Conservation (phyloP, 2,329 filamentous ascomycete species). For the Diaporthe nobilis region DNA sequence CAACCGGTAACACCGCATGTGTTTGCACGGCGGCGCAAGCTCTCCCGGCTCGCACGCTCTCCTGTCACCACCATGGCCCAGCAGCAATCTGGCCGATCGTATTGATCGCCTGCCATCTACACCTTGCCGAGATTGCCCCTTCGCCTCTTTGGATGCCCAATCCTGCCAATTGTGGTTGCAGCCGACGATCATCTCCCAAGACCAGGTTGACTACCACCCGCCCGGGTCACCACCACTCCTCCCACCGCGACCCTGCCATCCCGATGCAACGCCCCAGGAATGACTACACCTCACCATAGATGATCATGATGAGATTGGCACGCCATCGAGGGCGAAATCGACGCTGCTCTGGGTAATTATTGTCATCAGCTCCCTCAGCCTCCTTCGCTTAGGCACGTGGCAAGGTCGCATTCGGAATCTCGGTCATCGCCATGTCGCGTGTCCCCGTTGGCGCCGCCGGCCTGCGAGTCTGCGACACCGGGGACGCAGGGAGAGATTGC, state of each 20-base stretch:
- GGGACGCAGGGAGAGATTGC: slow-evolving; percentile 5
- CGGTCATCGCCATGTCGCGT: slow-evolving; percentile 29
- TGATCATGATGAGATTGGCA: slow-evolving; percentile 14
- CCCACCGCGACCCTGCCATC: background rate
- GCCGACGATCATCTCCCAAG: slow-evolving; percentile 5
- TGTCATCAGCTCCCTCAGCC: slow-evolving; percentile 29
- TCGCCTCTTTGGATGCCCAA: slow-evolving; percentile 18
- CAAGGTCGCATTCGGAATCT: slow-evolving; percentile 40
- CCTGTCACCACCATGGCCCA: slow-evolving; percentile 1
- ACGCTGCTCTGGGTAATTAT: slow-evolving; percentile 1
- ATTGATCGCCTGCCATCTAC: slow-evolving; percentile 28
- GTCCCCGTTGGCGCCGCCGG: slow-evolving; percentile 20
- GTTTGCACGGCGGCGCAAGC: slow-evolving; percentile 30
- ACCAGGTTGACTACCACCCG: slow-evolving; percentile 20
- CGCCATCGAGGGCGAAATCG: background rate
- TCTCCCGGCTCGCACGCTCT: background rate
- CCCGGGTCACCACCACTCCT: slow-evolving; percentile 3
- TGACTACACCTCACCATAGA: background rate
- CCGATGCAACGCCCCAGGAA: slow-evolving; percentile 14
- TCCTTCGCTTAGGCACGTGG: slow-evolving; percentile 43
- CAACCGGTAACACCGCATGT: slow-evolving; percentile 36
- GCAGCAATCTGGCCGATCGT: slow-evolving; percentile 19
- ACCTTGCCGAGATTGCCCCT: slow-evolving; percentile 19
- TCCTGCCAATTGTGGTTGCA: background rate
- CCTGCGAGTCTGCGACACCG: background rate